These are phyloP conservation scores for Haematococcus sp. DNA, from an alignment of 139 green algal genomes.

Conservation along the genomic window DNA sequence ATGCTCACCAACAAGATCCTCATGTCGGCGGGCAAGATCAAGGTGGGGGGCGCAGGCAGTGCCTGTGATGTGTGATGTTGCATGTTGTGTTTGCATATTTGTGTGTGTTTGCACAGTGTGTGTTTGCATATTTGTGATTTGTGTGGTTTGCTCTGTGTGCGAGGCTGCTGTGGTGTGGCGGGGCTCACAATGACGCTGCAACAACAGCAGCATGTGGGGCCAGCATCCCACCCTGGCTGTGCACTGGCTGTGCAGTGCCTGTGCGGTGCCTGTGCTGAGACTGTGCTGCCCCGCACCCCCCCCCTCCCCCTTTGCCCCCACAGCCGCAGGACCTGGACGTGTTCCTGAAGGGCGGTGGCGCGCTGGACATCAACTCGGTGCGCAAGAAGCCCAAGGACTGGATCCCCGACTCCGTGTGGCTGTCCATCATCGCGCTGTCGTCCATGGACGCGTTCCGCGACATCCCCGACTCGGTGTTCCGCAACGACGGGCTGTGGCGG, in stretches of 20 bases:
- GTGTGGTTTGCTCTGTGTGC: too few species aligned
- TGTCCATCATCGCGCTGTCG: conserved; percentile 79
- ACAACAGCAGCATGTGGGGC: neutral
- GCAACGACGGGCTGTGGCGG: conserved; percentile 84
- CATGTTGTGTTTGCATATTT: neutral
- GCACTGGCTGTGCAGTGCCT: neutral
- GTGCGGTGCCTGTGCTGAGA: neutral
- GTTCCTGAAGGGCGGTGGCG: conserved; percentile 86
- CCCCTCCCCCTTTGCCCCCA: neutral
- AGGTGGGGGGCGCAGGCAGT: conserved; percentile 25
- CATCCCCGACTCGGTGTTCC: conserved; percentile 77
- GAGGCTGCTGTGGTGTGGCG: too few species aligned
- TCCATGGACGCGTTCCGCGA: conserved; percentile 77
- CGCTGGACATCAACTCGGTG: conserved; percentile 80
- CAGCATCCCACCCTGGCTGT: too few species aligned
- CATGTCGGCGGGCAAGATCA: conserved; percentile 62
- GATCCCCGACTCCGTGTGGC: conserved; percentile 88
- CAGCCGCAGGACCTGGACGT: conserved; percentile 64
- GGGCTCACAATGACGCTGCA: too few species aligned
- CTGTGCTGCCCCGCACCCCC: neutral
- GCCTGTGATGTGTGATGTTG: neutral
- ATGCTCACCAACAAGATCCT: conserved; percentile 90
- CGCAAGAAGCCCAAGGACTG: conserved; percentile 93
- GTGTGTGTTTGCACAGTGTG: neutral
- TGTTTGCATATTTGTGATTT: neutral